These are phyloP conservation scores for Aspergillus pseudoviridinutans DNA, from an alignment of 2,329 filamentous ascomycete species.

Conservation along the genomic window DNA sequence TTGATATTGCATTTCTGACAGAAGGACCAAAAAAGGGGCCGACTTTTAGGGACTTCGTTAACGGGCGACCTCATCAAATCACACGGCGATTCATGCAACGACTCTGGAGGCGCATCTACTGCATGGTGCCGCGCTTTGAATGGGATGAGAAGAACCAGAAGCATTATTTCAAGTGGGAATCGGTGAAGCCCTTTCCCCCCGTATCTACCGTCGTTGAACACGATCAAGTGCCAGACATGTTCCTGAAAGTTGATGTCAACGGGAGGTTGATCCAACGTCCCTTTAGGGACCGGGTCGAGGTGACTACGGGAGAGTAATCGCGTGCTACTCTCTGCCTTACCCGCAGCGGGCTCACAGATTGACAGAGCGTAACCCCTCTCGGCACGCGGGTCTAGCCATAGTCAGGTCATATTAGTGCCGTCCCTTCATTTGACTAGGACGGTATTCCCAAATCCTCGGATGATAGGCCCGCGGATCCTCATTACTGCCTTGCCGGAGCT, in stretches of 20 bases:
- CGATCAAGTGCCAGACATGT: neutral
- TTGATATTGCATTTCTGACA: conserved; percentile 28
- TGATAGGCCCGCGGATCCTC: neutral
- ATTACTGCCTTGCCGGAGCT: neutral
- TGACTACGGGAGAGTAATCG: neutral
- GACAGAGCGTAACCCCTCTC: neutral
- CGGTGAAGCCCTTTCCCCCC: conserved; percentile 10
- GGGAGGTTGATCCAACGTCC: neutral
- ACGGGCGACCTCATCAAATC: conserved; percentile 39
- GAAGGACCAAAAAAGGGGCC: conserved; percentile 33
- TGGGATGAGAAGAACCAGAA: conserved; percentile 20
- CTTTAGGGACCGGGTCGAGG: neutral
- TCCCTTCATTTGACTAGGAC: neutral
- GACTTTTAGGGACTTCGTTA: conserved; percentile 30
- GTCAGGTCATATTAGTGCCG: neutral
- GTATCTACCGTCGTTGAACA: neutral
- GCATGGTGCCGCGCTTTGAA: conserved; percentile 27
- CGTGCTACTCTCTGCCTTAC: neutral
- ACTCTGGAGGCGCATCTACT: conserved; percentile 35
- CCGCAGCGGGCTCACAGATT: neutral
- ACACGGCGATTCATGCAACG: conserved; percentile 37
- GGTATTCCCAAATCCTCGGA: neutral
- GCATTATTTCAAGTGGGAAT: conserved; percentile 29
- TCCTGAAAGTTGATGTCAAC: neutral
- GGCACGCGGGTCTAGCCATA: neutral